phyloP scores from a whole-genome alignment of 345 rosid species.

The Nasturtium officinale region DNA sequence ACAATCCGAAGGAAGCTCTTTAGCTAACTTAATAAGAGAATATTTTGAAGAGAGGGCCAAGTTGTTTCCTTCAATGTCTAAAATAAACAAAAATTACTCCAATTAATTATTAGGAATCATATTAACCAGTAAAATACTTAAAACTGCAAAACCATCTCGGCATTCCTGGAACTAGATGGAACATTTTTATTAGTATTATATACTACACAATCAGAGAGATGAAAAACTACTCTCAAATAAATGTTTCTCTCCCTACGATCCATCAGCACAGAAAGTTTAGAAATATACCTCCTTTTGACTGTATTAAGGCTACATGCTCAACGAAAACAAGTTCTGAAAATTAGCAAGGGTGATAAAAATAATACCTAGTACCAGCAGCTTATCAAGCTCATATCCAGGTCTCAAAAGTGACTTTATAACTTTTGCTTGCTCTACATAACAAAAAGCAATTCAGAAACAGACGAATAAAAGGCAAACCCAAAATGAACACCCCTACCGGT shows the following conservation, averaged over 20 bases:
- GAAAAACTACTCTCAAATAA: neutral
- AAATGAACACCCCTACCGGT: neutral
- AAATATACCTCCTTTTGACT: too few species aligned
- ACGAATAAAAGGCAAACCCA: conserved; percentile 14
- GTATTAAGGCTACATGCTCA: too few species aligned
- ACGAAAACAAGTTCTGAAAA: too few species aligned
- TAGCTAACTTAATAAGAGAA: conserved; percentile 65
- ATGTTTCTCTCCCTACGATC: neutral
- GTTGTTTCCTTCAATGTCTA: conserved; percentile 76
- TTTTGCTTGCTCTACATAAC: conserved; percentile 63
- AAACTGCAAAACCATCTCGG: neutral
- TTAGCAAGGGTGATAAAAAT: neutral
- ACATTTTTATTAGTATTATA: neutral
- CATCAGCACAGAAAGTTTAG: neutral
- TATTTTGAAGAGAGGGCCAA: conserved; percentile 82
- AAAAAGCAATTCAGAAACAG: conserved; percentile 43
- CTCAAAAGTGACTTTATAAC: conserved; percentile 66
- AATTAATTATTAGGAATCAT: conserved; percentile 1
- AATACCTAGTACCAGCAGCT: conserved; percentile 83
- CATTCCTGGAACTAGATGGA: conserved; percentile 16
- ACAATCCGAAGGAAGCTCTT: conserved; percentile 74
- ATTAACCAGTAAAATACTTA: conserved; percentile 11
- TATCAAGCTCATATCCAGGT: conserved; percentile 85
- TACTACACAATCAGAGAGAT: conserved; percentile 2
- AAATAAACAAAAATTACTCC: conserved; percentile 28